Evolutionary conservation across 148 eudicot genomes (phyloP).

Genomic region (Cornus florida): DNA sequence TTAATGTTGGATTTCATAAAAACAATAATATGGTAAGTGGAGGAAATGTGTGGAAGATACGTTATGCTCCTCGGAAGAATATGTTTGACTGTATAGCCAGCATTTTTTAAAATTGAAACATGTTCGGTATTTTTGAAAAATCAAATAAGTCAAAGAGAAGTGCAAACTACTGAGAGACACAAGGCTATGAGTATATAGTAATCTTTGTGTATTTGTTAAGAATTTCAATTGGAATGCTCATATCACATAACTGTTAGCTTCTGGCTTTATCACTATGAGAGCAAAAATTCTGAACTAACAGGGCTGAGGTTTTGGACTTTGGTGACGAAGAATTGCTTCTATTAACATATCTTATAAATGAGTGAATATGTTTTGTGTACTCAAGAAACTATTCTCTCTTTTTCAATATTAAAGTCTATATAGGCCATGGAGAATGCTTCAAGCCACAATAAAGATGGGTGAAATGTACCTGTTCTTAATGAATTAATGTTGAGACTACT

Average conservation of each 20-base stretch:
- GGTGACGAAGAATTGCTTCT: not conserved
- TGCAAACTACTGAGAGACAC: not conserved
- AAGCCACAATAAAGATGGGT: no score
- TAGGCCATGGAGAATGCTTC: no score
- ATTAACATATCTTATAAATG: not conserved
- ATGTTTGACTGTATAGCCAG: no score
- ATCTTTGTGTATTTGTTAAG: not conserved
- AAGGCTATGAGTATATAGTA: not conserved
- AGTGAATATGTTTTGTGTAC: not conserved
- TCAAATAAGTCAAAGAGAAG: not conserved
- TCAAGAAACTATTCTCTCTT: no score
- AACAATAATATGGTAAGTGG: no score
- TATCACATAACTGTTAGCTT: no score
- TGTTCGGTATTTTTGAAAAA: not conserved
- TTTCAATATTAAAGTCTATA: no score
- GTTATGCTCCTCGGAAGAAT: no score
- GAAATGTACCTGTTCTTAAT: no score
- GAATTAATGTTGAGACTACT: not conserved
- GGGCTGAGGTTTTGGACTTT: not conserved
- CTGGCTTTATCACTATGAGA: not conserved
- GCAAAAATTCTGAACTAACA: not conserved
- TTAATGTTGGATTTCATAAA: not conserved
- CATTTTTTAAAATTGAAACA: no score
- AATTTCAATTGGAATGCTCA: not conserved
- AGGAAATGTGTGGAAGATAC: no score